Percentiles rank a stretch among this genome's conserved stretches.
These are phyloP conservation scores for Colletotrichum destructivum DNA, from an alignment of 2,329 filamentous ascomycete genomes.

Conservation along the genomic window DNA sequence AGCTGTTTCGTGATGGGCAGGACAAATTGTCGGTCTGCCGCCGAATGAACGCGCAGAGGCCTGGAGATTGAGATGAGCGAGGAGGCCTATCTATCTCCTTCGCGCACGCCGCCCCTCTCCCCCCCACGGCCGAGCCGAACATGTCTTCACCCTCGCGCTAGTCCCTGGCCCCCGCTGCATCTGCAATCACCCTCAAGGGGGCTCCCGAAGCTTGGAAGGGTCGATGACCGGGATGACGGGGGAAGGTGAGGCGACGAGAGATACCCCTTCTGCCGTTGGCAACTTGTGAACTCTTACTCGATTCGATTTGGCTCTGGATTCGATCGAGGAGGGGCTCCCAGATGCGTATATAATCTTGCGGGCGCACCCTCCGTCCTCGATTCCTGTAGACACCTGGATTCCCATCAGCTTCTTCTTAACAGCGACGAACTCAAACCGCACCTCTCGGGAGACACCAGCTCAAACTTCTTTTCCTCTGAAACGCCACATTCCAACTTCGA, in stretches of 20 bases:
- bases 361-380: conserved; percentile 23
- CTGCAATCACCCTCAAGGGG: conserved; percentile 23
- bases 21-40: conserved; percentile 35
- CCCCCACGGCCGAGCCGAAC: conserved; percentile 39
- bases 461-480: background rate
- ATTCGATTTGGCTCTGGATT: conserved; percentile 39
- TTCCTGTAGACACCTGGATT: conserved; percentile 8
- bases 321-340: conserved; percentile 24
- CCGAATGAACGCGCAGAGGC: conserved; percentile 34
- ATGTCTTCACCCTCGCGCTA: conserved; percentile 37
- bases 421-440: conserved; percentile 19
- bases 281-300: conserved; percentile 34
- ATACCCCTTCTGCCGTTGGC: conserved; percentile 22
- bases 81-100: conserved; percentile 22
- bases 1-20: conserved; percentile 34
- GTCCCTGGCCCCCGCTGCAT: conserved; percentile 26
- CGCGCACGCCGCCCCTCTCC: conserved; percentile 9
- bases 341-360: conserved; percentile 40
- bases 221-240: conserved; percentile 15
- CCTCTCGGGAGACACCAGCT: conserved; percentile 23
- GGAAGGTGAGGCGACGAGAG: conserved; percentile 1
- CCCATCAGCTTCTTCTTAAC: conserved; percentile 34
- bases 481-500: background rate
- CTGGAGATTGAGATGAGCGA: conserved; percentile 22
- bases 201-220: conserved; percentile 25